Percentiles rank a stretch among this genome's conserved stretches.
These are phyloP conservation scores for Russula sp. DNA, from an alignment of 768 basidiomycete genomes.

Conservation along the genomic window DNA sequence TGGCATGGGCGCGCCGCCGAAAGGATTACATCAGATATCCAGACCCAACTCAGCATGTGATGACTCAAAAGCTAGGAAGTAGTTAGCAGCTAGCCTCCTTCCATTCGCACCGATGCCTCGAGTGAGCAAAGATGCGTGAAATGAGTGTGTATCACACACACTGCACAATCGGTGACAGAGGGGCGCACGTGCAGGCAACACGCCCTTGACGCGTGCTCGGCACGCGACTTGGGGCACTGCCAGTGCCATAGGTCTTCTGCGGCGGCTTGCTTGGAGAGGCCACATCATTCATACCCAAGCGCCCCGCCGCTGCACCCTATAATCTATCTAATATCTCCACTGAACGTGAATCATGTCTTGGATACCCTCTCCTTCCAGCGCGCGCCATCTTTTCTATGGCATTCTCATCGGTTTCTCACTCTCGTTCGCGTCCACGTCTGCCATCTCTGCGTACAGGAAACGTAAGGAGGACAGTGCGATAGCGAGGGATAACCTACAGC, in stretches of 20 bases:
- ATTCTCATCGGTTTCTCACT: constrained; percentile 70
- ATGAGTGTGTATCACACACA: neutral
- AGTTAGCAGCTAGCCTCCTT: neutral
- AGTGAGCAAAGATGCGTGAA: neutral
- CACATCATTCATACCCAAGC: constrained; percentile 4
- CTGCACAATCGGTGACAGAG: neutral
- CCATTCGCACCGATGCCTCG: neutral
- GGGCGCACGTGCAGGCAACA: constrained; percentile 8
- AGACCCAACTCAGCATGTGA: no score
- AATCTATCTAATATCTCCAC: neutral
- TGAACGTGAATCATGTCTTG: constrained; percentile 20
- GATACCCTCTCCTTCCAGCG: constrained; percentile 24
- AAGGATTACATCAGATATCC: neutral
- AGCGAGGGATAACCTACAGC: constrained; percentile 35
- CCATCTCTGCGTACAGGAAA: constrained; percentile 45
- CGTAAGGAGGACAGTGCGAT: constrained; percentile 40
- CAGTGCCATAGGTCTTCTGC: neutral
- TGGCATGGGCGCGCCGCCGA: neutral
- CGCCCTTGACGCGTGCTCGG: constrained; percentile 24
- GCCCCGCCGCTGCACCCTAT: constrained; percentile 14
- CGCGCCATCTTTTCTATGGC: constrained; percentile 39
- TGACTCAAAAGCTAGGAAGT: no score
- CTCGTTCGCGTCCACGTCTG: constrained; percentile 61
- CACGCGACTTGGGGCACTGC: constrained; percentile 8
- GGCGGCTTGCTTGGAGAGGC: neutral